These are phyloP conservation scores for Ulota crispa DNA, from an alignment of 225 moss, liverwort and hornwort species.

Conservation along the genomic window DNA sequence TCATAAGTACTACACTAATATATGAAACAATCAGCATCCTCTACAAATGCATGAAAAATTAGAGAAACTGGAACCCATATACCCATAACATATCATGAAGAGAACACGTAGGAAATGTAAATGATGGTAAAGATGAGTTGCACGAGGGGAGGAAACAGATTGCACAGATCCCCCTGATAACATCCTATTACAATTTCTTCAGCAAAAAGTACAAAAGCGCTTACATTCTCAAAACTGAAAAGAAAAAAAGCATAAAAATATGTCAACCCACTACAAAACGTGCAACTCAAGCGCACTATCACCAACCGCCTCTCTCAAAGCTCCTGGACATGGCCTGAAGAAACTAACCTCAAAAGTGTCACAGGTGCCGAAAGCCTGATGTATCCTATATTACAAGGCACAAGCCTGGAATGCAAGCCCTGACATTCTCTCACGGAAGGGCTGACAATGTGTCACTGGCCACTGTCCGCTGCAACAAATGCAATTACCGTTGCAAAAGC, in stretches of 20 bases:
- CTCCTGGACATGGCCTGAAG: background rate
- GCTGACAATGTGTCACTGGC: slow-evolving; percentile 55
- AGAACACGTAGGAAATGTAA: background rate
- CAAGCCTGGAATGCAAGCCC: background rate
- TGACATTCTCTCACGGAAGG: slow-evolving; percentile 34
- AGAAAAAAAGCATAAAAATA: background rate
- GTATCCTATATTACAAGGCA: slow-evolving; percentile 5
- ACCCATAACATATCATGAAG: background rate
- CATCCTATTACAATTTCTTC: background rate
- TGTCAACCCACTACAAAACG: background rate
- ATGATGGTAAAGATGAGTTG: background rate
- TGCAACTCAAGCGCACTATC: background rate
- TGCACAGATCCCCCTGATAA: background rate
- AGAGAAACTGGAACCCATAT: background rate
- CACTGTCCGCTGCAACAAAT: slow-evolving; percentile 33
- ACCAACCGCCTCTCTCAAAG: background rate
- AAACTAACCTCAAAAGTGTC: background rate
- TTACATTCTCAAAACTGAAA: background rate
- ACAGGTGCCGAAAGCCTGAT: background rate
- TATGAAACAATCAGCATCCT: too few species aligned
- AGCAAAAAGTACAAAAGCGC: background rate
- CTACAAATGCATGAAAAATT: too few species aligned
- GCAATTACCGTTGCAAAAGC: background rate
- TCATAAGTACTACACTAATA: too few species aligned
- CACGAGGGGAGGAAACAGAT: background rate